Evolutionary conservation across 2,329 filamentous ascomycete species (phyloP), one percentile per base, ranked within the genome.

Genomic region (Metarhizium guizhouense): DNA sequence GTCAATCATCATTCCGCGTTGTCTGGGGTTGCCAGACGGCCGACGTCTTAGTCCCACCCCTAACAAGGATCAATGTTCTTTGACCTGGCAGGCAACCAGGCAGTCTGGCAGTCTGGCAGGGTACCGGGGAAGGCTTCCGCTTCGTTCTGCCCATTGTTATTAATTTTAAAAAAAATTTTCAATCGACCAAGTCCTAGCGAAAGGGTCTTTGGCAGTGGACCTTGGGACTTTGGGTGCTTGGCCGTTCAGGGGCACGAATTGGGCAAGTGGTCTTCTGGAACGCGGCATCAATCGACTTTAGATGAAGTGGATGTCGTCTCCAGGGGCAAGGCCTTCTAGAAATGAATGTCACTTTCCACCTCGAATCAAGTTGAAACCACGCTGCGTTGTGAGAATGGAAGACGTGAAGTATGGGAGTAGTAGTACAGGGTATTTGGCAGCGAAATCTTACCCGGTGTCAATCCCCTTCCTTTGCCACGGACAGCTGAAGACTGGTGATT

Each of bases 91-190:
- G n/a, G 40, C 40, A 43, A 11, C n/a, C 16, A 14, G 32, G 38
- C 38, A 40, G 11, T 36, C 8, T 13, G 34, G 14, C 11, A 40
- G 13, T 40, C 38, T 48, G 45, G 45, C 45, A 48, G 45, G 43
- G 45, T 61, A 56, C 67, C 68, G 66, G 67, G 66, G 66, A 69
- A 62, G 29, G 45, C 62, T 68, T 68, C 66, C 67, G 66, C 59
- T 47, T 50, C 57, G 58, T 62, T 40, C 14, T 59, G 52, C 51
- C 54, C 59, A 57, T 60, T 60, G 61, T 55, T 54, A 57, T 60
- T 68, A 66, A 69, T 68, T 66, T 68, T 58, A 66, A 62, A 20
- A 45, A 45, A 62, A 55, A 59, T 52, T 57, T 62, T 62, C 60
- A 56, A 54, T 63, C 60, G 38, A 10, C 40, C 11, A 45, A 18